These are phyloP conservation scores for Rachicladosporium sp. DNA, from an alignment of 2,329 filamentous ascomycete species.

Conservation along the genomic window DNA sequence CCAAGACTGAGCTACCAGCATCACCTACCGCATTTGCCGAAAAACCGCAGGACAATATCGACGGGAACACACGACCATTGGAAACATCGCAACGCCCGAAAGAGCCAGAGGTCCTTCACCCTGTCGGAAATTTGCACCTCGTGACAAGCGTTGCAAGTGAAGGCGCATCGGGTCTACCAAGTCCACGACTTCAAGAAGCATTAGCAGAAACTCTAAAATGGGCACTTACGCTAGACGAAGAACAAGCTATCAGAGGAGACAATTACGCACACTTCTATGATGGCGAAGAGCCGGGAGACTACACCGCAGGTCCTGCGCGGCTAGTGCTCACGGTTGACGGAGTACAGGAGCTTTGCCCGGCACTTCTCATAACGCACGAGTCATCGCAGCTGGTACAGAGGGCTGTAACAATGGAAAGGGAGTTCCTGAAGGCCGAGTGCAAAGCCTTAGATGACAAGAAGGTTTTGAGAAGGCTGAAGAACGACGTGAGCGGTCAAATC, in stretches of 20 bases:
- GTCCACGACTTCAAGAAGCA: too few species aligned
- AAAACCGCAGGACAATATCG: too few species aligned
- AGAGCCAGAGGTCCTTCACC: too few species aligned
- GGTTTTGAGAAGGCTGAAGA: conserved; percentile 2
- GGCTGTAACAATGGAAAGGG: conserved; percentile 5
- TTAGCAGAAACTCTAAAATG: too few species aligned
- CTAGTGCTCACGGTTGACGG: conserved; percentile 8
- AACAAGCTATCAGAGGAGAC: conserved; percentile 1
- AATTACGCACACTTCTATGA: conserved; percentile 2
- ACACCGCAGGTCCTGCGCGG: conserved; percentile 9
- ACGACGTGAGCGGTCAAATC: conserved; percentile 3
- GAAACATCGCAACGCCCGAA: too few species aligned
- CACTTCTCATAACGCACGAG: conserved; percentile 8
- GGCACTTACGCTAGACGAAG: conserved; percentile 1
- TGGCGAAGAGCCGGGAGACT: conserved; percentile 4
- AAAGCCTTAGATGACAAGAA: neutral
- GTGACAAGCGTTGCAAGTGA: too few species aligned
- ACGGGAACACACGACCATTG: too few species aligned
- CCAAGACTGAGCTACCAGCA: too few species aligned
- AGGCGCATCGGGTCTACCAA: too few species aligned
- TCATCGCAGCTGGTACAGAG: conserved; percentile 5
- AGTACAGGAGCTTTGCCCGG: conserved; percentile 5
- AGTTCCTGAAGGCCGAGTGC: conserved; percentile 1
- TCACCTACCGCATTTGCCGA: too few species aligned
- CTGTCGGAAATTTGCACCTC: too few species aligned